phyloP scores from a whole-genome alignment of 1,139 yeast genomes.

The Diutina scorzettiae region DNA sequence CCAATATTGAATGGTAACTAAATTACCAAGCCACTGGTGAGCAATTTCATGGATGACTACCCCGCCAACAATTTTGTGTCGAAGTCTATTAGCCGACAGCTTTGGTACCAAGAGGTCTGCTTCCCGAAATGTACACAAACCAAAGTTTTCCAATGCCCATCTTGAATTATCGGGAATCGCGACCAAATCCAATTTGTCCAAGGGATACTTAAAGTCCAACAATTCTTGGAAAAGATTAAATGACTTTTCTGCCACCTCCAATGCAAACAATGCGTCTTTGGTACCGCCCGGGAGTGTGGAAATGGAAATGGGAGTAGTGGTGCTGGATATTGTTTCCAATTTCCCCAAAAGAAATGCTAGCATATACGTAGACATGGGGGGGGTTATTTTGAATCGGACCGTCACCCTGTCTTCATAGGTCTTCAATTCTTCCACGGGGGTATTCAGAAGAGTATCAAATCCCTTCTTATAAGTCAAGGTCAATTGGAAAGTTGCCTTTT shows the following conservation, averaged over 20 bases:
- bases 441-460: not conserved
- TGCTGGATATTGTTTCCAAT: not conserved
- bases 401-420: not conserved
- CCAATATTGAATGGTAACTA: not conserved
- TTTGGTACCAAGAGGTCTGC: not conserved
- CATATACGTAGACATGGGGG: not conserved
- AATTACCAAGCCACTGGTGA: slow-evolving; percentile 4
- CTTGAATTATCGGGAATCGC: not conserved
- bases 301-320: not conserved
- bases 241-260: not conserved
- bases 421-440: not conserved
- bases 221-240: not conserved
- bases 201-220: not conserved
- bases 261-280: not conserved
- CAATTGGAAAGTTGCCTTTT: not conserved
- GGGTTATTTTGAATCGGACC: not conserved
- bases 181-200: not conserved
- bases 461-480: not conserved
- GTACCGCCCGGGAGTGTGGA: not conserved
- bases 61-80: not conserved
- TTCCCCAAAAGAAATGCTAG: not conserved
- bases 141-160: not conserved
- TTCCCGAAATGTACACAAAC: not conserved
- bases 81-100: too few species aligned
- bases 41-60: not conserved